Conservation (phyloP, 345 rosid genomes). For the Geranium brycei region DNA sequence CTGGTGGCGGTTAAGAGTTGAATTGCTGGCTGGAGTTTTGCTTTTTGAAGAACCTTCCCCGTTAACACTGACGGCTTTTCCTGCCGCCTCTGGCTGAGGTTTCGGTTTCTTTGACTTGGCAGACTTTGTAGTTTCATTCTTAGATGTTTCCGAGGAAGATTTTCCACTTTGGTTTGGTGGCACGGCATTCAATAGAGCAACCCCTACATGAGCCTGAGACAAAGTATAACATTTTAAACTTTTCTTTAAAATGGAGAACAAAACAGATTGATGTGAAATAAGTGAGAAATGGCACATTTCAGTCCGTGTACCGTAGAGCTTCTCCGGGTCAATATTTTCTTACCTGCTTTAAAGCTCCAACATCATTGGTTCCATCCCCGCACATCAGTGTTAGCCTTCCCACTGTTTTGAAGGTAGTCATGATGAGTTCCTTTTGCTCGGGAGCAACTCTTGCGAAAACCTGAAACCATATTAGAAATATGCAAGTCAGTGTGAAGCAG, state of each 20-base stretch:
- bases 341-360: slow-evolving; percentile 99
- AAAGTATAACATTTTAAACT: not conserved
- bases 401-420: slow-evolving; percentile 80
- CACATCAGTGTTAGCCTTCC: slow-evolving; percentile 95
- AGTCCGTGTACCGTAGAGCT: too few species aligned
- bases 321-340: too few species aligned
- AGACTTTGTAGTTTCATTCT: slow-evolving; percentile 39
- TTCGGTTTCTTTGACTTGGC: slow-evolving; percentile 33
- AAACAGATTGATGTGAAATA: too few species aligned
- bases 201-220: slow-evolving; percentile 87
- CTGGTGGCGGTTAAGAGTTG: slow-evolving; percentile 48
- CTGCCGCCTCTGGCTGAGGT: slow-evolving; percentile 31
- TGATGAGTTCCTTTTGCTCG: slow-evolving; percentile 87
- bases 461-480: slow-evolving; percentile 22
- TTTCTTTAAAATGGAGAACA: too few species aligned
- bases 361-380: slow-evolving; percentile 99
- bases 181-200: slow-evolving; percentile 68
- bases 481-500: slow-evolving; percentile 6
- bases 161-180: slow-evolving; percentile 47
- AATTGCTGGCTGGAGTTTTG: slow-evolving; percentile 25
- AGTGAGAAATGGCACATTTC: too few species aligned
- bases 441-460: slow-evolving; percentile 99
- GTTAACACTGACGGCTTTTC: slow-evolving; percentile 25
- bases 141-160: slow-evolving; percentile 19
- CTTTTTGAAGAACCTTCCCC: slow-evolving; percentile 48